phyloP scores from a whole-genome alignment of 2,329 filamentous ascomycete genomes.

The Neonectria sp. region DNA sequence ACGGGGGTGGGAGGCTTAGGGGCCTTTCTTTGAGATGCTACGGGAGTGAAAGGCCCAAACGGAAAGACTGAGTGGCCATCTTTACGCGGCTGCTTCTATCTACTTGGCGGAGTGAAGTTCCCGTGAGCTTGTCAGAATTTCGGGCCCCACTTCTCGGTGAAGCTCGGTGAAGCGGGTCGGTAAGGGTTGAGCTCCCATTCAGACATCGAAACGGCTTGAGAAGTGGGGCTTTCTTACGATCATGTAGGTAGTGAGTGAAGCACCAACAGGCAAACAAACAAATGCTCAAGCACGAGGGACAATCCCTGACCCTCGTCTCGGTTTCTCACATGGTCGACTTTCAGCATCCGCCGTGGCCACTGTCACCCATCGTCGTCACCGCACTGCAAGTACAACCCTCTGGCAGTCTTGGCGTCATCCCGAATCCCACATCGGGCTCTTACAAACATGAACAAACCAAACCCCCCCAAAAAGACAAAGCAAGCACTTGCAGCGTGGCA shows the following conservation, averaged over 20 bases:
- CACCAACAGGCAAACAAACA: background rate
- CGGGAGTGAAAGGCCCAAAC: background rate
- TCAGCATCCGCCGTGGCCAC: background rate
- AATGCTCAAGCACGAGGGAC: background rate
- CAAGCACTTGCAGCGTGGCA: too few species aligned
- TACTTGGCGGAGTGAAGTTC: background rate
- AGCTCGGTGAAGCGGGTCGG: constrained; percentile 13
- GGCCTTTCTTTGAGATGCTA: background rate
- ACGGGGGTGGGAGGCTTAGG: background rate
- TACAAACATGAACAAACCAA: background rate
- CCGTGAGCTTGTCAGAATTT: background rate
- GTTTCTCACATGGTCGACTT: background rate
- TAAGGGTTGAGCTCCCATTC: background rate
- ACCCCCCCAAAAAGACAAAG: too few species aligned
- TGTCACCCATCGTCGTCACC: background rate
- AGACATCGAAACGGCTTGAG: too few species aligned
- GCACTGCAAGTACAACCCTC: background rate
- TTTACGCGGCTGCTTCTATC: background rate
- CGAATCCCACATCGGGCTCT: background rate
- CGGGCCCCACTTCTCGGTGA: constrained; percentile 18
- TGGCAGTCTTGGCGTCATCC: background rate
- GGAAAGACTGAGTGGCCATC: background rate
- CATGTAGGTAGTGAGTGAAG: too few species aligned
- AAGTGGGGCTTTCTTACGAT: too few species aligned
- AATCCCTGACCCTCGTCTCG: background rate